Evolutionary conservation across 441 rosid species (phyloP).

Genomic region (Populus tomentosa): DNA sequence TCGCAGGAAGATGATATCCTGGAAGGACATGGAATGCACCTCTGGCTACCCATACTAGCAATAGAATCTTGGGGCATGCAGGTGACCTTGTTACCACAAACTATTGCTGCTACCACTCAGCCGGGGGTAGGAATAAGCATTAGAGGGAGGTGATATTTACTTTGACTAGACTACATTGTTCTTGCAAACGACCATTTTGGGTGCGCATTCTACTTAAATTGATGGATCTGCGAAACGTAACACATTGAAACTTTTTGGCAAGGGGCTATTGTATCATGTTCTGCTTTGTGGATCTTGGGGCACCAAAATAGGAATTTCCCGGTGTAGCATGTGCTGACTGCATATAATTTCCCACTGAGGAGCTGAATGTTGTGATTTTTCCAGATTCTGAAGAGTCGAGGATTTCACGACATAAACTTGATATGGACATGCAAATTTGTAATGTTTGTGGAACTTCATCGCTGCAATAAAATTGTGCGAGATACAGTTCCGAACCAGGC

Average conservation of each 20-base stretch:
- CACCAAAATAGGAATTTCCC: background rate
- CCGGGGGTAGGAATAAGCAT: background rate
- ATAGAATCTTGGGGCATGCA: background rate
- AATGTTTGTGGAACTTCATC: background rate
- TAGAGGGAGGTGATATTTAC: background rate
- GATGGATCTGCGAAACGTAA: background rate
- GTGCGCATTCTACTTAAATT: background rate
- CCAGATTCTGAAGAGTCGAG: background rate
- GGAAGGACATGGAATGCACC: conserved; percentile 71
- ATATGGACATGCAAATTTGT: background rate
- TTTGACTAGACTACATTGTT: background rate
- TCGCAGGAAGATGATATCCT: conserved; percentile 82
- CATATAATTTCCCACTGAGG: background rate
- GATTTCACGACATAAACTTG: background rate
- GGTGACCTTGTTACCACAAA: background rate
- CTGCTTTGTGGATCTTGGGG: background rate
- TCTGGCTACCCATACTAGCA: conserved; percentile 44
- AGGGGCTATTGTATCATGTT: background rate
- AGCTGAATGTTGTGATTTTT: background rate
- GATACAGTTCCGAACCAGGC: background rate
- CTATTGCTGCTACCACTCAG: background rate
- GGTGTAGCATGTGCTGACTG: too few relatives aligned
- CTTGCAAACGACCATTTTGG: background rate
- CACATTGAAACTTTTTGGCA: background rate
- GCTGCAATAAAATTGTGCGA: background rate